Evolutionary conservation across 768 basidiomycete genomes (phyloP).

Genomic region (Rhizopogon vinicolor): DNA sequence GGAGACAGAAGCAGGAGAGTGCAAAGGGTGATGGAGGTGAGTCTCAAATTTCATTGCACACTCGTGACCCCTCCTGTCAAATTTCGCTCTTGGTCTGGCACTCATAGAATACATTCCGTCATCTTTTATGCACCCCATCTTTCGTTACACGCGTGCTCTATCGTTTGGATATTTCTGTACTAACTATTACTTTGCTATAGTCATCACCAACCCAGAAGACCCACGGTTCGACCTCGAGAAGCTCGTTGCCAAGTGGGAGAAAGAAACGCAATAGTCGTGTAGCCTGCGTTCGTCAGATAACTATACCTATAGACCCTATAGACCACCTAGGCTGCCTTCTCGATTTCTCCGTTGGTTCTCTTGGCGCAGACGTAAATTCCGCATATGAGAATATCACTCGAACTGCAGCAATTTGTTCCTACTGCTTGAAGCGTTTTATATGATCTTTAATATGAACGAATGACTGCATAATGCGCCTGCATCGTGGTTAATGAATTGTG

Average conservation of each 20-base stretch:
- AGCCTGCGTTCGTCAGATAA: constrained; percentile 9
- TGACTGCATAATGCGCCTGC: too few species aligned
- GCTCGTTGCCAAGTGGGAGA: constrained; percentile 72
- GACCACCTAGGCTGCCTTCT: constrained; percentile 12
- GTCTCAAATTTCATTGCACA: constrained; percentile 22
- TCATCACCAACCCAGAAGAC: constrained; percentile 91
- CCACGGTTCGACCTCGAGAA: constrained; percentile 96
- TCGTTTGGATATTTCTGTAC: not conserved
- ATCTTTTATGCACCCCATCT: not conserved
- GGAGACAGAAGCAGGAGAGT: constrained; percentile 70
- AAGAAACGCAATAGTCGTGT: constrained; percentile 49
- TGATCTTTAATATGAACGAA: not conserved
- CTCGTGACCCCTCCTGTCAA: not conserved
- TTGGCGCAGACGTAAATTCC: not conserved
- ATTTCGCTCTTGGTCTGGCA: not conserved
- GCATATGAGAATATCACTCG: not conserved
- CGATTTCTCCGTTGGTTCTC: not conserved
- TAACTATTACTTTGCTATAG: constrained; percentile 36
- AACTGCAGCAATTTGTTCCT: not conserved
- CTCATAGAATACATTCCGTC: not conserved
- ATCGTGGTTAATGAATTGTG: not conserved
- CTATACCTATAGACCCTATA: constrained; percentile 27
- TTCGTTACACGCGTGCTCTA: not conserved
- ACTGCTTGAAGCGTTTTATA: not conserved
- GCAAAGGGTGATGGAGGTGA: constrained; percentile 51